Percentiles rank a stretch among this genome's conserved stretches.
phyloP scores from a whole-genome alignment of 495 filamentous ascomycete species.

The Tuber indicum region DNA sequence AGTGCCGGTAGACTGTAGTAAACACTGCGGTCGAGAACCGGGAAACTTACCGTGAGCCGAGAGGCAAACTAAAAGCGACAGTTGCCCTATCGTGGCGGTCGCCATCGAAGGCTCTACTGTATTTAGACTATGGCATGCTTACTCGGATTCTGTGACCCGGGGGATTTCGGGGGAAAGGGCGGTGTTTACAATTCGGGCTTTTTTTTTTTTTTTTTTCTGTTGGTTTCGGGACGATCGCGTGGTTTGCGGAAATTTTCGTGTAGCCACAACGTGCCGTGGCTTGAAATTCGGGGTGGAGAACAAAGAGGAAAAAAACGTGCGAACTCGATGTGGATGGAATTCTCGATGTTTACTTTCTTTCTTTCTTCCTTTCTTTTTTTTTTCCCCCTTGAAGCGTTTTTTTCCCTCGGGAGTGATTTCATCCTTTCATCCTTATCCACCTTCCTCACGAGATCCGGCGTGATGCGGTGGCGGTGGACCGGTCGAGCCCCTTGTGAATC shows the following conservation, averaged over 20 bases:
- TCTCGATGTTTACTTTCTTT: neutral
- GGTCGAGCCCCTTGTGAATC: neutral
- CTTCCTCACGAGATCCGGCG: neutral
- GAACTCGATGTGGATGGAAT: neutral
- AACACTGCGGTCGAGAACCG: neutral
- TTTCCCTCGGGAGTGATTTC: neutral
- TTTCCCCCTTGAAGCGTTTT: neutral
- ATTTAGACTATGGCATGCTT: neutral
- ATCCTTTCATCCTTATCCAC: neutral
- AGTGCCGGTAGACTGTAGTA: neutral
- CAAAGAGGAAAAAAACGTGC: neutral
- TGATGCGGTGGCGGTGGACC: neutral
- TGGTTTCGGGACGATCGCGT: neutral
- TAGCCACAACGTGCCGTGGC: neutral
- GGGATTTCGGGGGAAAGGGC: neutral
- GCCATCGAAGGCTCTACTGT: neutral
- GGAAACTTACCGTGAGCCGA: neutral
- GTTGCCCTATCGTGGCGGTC: neutral
- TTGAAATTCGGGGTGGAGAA: neutral
- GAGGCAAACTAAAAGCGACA: neutral
- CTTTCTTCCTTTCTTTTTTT: neutral
- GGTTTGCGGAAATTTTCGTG: neutral
- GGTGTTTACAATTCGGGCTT: neutral
- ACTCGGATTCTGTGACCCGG: neutral
- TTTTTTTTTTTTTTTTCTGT: neutral